Conservation (phyloP, 805 yeast species). For the Monosporozyma yasuniensis region DNA sequence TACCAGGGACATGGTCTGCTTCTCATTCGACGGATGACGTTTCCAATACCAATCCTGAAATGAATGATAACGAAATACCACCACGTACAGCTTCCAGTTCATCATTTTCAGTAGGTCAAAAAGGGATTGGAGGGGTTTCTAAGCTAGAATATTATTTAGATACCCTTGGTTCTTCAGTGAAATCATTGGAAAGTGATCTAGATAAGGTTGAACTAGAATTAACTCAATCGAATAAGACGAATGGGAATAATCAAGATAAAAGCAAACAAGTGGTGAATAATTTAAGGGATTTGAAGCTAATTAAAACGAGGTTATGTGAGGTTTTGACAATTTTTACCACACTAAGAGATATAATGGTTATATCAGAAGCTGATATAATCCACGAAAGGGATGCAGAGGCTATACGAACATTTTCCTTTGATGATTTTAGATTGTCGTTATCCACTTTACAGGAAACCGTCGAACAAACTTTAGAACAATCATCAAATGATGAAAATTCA, state of each 20-base stretch:
- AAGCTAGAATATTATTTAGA: slow-evolving; percentile 60
- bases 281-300: slow-evolving; percentile 36
- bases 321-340: slow-evolving; percentile 42
- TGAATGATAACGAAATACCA: slow-evolving; percentile 4
- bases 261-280: slow-evolving; percentile 18
- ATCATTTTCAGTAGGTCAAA: slow-evolving; percentile 13
- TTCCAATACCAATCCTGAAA: slow-evolving; percentile 6
- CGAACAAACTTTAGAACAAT: slow-evolving; percentile 33
- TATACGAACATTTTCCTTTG: slow-evolving; percentile 23
- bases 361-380: slow-evolving; percentile 13
- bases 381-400: slow-evolving; percentile 1
- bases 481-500: slow-evolving; percentile 13
- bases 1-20: slow-evolving; percentile 33
- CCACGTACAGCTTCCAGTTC: slow-evolving; percentile 11
- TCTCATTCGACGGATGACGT: neutral
- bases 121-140: slow-evolving; percentile 33
- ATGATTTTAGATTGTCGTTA: slow-evolving; percentile 33
- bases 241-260: slow-evolving; percentile 8
- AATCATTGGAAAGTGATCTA: slow-evolving; percentile 45
- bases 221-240: slow-evolving; percentile 16
- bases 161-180: slow-evolving; percentile 48
- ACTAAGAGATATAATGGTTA: slow-evolving; percentile 33
- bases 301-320: slow-evolving; percentile 37
- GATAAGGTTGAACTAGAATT: slow-evolving; percentile 25
- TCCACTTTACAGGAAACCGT: slow-evolving; percentile 39